Evolutionary conservation across 1,284 basidiomycete species (phyloP).

Genomic region (Sanguinoderma infundibulare): DNA sequence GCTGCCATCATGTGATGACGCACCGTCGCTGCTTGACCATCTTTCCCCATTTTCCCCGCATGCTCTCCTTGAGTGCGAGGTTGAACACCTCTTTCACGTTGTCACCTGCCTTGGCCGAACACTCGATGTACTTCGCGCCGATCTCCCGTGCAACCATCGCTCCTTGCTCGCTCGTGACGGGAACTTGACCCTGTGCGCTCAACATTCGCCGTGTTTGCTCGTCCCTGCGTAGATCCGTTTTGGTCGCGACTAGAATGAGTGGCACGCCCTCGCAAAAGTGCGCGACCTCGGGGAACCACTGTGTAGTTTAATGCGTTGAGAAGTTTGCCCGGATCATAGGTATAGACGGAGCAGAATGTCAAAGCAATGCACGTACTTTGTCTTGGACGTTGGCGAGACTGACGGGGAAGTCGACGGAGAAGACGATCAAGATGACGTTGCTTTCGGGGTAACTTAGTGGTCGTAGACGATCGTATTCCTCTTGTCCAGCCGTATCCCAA

Average conservation of each 20-base stretch:
- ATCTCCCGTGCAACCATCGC: constrained; percentile 86
- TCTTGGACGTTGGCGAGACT: constrained; percentile 95
- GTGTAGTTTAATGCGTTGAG: neutral
- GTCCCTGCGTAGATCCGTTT: constrained; percentile 90
- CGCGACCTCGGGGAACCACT: constrained; percentile 98
- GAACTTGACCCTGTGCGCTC: constrained; percentile 86
- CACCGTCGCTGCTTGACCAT: constrained; percentile 77
- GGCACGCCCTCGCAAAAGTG: constrained; percentile 97
- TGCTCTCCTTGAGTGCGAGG: constrained; percentile 86
- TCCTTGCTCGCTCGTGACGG: constrained; percentile 84
- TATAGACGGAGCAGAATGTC: neutral
- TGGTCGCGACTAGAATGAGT: constrained; percentile 91
- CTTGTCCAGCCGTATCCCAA: constrained; percentile 99
- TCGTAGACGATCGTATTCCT: constrained; percentile 95
- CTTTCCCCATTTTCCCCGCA: constrained; percentile 78
- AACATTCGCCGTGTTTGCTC: constrained; percentile 91
- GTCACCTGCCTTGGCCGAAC: constrained; percentile 88
- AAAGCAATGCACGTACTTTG: constrained; percentile 57
- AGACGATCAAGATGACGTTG: constrained; percentile 96
- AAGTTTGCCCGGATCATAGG: neutral
- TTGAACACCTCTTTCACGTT: constrained; percentile 95
- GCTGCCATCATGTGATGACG: constrained; percentile 65
- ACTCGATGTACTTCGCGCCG: constrained; percentile 95
- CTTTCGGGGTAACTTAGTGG: constrained; percentile 96
- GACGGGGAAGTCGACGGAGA: constrained; percentile 96